Percentiles rank a stretch among this genome's conserved stretches.
These are phyloP conservation scores for Xylariaceae sp. DNA, from an alignment of 2,329 filamentous ascomycete species.

Conservation along the genomic window DNA sequence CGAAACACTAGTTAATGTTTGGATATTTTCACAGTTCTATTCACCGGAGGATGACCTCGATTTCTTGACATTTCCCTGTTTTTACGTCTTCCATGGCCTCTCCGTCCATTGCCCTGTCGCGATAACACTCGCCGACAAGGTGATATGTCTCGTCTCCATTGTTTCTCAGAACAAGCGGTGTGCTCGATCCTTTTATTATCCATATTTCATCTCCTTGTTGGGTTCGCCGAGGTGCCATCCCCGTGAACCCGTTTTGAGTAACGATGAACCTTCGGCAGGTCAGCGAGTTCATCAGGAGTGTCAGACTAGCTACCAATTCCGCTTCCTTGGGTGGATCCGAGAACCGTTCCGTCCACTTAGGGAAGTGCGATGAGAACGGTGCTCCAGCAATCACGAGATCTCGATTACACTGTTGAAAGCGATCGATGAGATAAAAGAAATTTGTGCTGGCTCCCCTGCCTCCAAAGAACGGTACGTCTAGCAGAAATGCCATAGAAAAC, in stretches of 20 bases:
- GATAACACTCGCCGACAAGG: slow-evolving; percentile 1
- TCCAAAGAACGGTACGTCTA: not conserved
- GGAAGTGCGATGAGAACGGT: not conserved
- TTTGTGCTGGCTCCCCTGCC: not conserved
- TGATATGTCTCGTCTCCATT: not conserved
- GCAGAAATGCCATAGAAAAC: not conserved
- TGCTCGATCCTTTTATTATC: not conserved
- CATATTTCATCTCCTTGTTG: not conserved
- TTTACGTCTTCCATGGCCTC: no score
- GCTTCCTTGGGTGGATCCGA: not conserved
- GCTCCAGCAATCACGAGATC: not conserved
- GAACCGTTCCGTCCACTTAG: not conserved
- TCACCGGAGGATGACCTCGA: no score
- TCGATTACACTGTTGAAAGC: slow-evolving; percentile 4
- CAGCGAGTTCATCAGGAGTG: not conserved
- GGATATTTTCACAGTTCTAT: no score
- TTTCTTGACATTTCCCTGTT: no score
- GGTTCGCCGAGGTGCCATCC: not conserved
- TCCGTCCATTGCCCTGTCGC: slow-evolving; percentile 1
- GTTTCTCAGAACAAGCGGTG: not conserved
- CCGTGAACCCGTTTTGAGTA: not conserved
- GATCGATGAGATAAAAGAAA: slow-evolving; percentile 1
- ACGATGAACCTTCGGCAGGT: not conserved
- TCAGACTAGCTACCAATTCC: not conserved
- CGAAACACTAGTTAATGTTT: no score